A percentile compares a stretch with the other conserved stretches of the same genome.
phyloP scores from a whole-genome alignment of 495 filamentous ascomycete genomes.

The Aspergillus sparsus region DNA sequence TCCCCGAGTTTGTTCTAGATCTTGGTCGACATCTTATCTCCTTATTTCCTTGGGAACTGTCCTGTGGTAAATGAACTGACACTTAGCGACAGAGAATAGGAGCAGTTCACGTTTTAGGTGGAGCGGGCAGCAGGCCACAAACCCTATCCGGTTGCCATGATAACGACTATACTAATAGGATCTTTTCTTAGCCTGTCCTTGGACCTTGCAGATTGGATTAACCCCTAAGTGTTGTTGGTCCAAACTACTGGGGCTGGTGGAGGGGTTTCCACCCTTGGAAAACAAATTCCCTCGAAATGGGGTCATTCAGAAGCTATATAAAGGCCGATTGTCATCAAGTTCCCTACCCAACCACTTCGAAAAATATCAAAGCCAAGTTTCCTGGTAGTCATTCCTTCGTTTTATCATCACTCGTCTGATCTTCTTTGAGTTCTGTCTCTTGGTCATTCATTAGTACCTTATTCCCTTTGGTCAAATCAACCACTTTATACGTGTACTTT shows the following conservation, averaged over 20 bases:
- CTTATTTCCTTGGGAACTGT: neutral
- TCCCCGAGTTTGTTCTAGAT: constrained; percentile 5
- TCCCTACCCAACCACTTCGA: neutral
- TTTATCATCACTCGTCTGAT: constrained; percentile 14
- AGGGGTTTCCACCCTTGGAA: neutral
- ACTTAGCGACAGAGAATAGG: neutral
- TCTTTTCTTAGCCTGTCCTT: constrained; percentile 6
- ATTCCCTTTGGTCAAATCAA: constrained; percentile 4
- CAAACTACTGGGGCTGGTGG: neutral
- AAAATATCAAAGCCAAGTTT: constrained; percentile 9
- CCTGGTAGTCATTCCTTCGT: constrained; percentile 20
- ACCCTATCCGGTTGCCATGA: neutral
- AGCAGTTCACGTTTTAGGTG: neutral
- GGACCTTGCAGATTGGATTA: constrained; percentile 17
- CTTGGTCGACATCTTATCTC: constrained; percentile 17
- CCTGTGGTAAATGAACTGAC: neutral
- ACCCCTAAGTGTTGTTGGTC: neutral
- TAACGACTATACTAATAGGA: constrained; percentile 12
- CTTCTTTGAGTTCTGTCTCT: neutral
- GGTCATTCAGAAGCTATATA: constrained; percentile 13
- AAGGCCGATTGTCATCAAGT: neutral
- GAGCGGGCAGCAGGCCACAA: neutral
- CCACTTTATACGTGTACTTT: constrained; percentile 19
- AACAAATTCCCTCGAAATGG: neutral
- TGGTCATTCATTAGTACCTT: constrained; percentile 17